Percentiles rank a stretch among this genome's conserved stretches.
These are phyloP conservation scores for Colletotrichum cuscutae DNA, from an alignment of 2,329 filamentous ascomycete species.

Conservation along the genomic window DNA sequence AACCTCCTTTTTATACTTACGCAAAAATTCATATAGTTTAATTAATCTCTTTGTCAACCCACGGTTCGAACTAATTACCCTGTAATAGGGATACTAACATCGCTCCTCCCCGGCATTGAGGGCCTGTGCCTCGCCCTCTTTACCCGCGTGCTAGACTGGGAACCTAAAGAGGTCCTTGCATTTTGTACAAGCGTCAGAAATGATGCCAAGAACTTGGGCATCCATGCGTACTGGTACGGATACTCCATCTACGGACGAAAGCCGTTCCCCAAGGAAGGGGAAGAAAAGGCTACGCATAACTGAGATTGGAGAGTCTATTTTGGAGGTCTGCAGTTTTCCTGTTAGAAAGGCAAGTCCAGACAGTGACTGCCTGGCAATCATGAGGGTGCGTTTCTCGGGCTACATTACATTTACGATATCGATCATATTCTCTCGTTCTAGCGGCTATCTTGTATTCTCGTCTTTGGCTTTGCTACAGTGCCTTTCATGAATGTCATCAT, in stretches of 20 bases:
- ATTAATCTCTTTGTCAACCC: too few species aligned
- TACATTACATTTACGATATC: too few species aligned
- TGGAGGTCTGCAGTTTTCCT: too few species aligned
- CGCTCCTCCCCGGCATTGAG: conserved; percentile 37
- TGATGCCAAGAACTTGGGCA: conserved; percentile 38
- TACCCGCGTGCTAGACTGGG: conserved; percentile 38
- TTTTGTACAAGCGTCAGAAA: conserved; percentile 39
- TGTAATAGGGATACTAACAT: too few species aligned
- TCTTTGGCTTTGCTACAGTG: too few species aligned
- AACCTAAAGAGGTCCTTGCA: conserved; percentile 38
- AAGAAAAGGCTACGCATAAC: not conserved
- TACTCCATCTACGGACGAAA: conserved; percentile 26
- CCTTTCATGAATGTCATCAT: too few species aligned
- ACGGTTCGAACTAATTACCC: too few species aligned
- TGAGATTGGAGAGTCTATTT: not conserved
- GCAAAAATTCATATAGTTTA: too few species aligned
- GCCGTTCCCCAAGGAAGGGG: not conserved
- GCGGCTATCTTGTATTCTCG: too few species aligned
- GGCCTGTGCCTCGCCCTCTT: conserved; percentile 40
- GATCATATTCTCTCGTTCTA: too few species aligned
- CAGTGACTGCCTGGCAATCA: not conserved
- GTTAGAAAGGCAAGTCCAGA: not conserved
- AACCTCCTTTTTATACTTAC: too few species aligned
- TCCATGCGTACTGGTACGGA: conserved; percentile 42
- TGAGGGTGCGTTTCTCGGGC: not conserved